Evolutionary conservation across 2,329 filamentous ascomycete species (phyloP), one percentile per base, ranked within the genome.

Genomic region (Aspergillus luchuensis): DNA sequence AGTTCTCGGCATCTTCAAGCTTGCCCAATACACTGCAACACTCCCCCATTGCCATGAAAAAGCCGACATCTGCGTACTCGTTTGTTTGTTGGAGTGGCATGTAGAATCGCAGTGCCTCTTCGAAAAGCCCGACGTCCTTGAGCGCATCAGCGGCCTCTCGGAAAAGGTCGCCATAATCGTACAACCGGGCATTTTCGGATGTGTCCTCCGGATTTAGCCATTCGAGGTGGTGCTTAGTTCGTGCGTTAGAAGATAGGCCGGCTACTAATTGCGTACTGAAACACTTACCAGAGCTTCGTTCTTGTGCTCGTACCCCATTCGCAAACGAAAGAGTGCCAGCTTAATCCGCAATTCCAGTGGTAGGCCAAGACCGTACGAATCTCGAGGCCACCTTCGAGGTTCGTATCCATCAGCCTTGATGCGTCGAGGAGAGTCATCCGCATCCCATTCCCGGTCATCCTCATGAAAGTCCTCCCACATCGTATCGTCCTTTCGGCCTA

Each of bases 401-500:
- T 81, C 76, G 72, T 90, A 97, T 1, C 84, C 84, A 2, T 84
- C 75, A 5, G 91, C 83, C 59, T 83, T 76, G 2, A 80, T 74
- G 59, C 93, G 87, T 62, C 95, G 81, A 11, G 85, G 88, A 19
- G 84, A 81, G 70, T 92, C 86, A 48, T 88, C 84, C 5, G 85
- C 77, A 73, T 99, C 95, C 87, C 92, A 99, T 77, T 99, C 95
- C 59, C 92, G 85, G 73, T 97, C 92, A 72, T 97, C 91, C 5
- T 85, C 81, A 30, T 84, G 80, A 65, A 84, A 82, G 8, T 82
- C 73, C 60, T 96, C 89, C 95, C 95, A 99, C 69, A 87, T 91
- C 0, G 71, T 75, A 73, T 99, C 93, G 4, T 84, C 80, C 38
- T 83, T 80, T 52, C 95, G 87, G 8, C 91, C 91, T 41, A 97